These are phyloP conservation scores for Fusarium incarnatum DNA, from an alignment of 2,329 filamentous ascomycete species.

Conservation along the genomic window DNA sequence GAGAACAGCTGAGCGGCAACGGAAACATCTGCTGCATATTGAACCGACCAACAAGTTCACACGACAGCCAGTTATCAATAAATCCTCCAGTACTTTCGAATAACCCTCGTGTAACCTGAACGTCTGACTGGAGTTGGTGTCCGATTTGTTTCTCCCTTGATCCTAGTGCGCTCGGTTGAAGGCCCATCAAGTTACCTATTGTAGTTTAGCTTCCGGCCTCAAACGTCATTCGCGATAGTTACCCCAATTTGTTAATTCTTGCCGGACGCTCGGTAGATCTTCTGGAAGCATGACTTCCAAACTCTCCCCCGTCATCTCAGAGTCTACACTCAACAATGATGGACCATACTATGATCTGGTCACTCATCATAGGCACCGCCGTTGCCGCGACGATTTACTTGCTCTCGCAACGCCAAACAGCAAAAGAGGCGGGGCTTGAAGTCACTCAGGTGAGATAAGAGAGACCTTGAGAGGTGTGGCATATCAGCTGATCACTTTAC, in stretches of 20 bases:
- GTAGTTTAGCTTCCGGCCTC: background rate
- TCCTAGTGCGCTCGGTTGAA: background rate
- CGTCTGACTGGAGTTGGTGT: no score
- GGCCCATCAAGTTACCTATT: background rate
- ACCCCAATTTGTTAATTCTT: background rate
- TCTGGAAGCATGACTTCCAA: background rate
- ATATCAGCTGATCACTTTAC: background rate
- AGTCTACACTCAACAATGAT: background rate
- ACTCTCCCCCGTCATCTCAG: accelerated
- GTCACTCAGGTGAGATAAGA: slow-evolving; percentile 29
- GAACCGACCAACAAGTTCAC: no score
- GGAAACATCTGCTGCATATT: no score
- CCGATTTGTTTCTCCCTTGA: background rate
- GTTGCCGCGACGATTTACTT: background rate
- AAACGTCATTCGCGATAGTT: background rate
- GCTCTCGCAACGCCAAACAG: background rate
- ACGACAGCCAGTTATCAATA: no score
- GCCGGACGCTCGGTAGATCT: background rate
- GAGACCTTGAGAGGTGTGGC: accelerated
- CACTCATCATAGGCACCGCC: background rate
- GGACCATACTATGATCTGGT: background rate
- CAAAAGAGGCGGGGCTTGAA: slow-evolving; percentile 13
- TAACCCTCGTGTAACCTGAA: no score
- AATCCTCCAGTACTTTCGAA: no score
- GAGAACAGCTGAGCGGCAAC: no score